Conservation (phyloP, 495 filamentous ascomycete genomes). For the Hypomontagnella monticulosa region DNA sequence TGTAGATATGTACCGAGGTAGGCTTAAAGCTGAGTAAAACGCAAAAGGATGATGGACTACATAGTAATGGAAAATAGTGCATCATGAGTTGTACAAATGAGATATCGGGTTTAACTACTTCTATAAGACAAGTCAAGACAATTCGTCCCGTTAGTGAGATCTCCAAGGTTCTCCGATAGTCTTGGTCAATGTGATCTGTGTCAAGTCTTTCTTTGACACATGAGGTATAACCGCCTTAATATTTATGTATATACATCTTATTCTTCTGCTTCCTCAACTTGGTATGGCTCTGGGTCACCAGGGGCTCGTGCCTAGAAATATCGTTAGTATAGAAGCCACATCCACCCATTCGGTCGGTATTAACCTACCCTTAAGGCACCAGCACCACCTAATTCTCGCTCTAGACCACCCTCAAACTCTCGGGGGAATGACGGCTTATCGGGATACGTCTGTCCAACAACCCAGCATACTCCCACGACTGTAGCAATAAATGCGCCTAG, state of each 20-base stretch:
- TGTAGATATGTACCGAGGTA: no score
- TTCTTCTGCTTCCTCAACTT: slow-evolving; percentile 33
- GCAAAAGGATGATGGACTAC: not conserved
- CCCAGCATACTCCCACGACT: slow-evolving; percentile 74
- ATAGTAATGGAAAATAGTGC: not conserved
- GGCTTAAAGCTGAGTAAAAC: not conserved
- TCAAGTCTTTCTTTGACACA: slow-evolving; percentile 7
- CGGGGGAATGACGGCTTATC: slow-evolving; percentile 81
- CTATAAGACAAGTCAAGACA: not conserved
- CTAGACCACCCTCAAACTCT: slow-evolving; percentile 83
- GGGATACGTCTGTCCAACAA: slow-evolving; percentile 80
- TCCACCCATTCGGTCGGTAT: slow-evolving; percentile 18
- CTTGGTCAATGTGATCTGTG: not conserved
- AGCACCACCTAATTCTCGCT: slow-evolving; percentile 83
- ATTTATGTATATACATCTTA: slow-evolving; percentile 23
- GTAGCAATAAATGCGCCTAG: slow-evolving; percentile 76
- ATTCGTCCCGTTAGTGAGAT: not conserved
- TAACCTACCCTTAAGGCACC: slow-evolving; percentile 59
- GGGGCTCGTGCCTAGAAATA: slow-evolving; percentile 52
- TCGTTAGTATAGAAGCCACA: slow-evolving; percentile 6
- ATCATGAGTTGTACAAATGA: slow-evolving; percentile 7
- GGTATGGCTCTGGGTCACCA: slow-evolving; percentile 56
- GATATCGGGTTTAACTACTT: slow-evolving; percentile 3
- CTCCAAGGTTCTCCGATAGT: not conserved
- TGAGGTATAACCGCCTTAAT: not conserved